phyloP scores from a whole-genome alignment of 148 eudicot species.

The Rhododendron ferrugineum region DNA sequence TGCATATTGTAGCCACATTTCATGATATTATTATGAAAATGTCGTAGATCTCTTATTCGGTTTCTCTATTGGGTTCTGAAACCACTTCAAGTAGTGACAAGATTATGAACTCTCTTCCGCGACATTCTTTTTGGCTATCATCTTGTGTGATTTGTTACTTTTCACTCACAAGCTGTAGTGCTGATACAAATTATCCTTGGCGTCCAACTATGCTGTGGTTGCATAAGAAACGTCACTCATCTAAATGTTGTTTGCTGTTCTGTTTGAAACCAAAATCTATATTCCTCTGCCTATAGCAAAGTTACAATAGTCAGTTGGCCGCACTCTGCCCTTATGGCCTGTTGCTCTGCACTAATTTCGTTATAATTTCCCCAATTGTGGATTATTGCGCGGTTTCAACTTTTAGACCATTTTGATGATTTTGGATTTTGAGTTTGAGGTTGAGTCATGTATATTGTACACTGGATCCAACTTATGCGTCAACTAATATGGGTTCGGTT shows the following conservation, averaged over 20 bases:
- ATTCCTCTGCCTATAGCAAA: neutral
- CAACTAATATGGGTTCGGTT: slow-evolving; percentile 8
- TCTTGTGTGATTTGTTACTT: neutral
- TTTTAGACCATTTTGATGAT: neutral
- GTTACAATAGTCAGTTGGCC: neutral
- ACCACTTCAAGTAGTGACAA: neutral
- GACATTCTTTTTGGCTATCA: neutral
- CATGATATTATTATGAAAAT: neutral
- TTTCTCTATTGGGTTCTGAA: neutral
- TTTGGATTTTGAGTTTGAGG: neutral
- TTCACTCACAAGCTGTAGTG: neutral
- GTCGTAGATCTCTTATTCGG: neutral
- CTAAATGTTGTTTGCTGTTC: neutral
- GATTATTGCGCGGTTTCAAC: neutral
- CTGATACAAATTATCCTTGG: neutral
- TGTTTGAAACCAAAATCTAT: neutral
- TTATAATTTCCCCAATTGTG: neutral
- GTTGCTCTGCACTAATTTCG: neutral
- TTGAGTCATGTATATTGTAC: neutral
- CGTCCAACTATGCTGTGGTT: neutral
- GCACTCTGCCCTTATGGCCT: neutral
- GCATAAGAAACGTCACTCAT: neutral
- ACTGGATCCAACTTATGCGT: neutral
- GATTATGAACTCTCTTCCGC: neutral
- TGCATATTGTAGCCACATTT: neutral